Evolutionary conservation across 495 filamentous ascomycete genomes (phyloP).

Genomic region (Hypoxylon cercidicola): DNA sequence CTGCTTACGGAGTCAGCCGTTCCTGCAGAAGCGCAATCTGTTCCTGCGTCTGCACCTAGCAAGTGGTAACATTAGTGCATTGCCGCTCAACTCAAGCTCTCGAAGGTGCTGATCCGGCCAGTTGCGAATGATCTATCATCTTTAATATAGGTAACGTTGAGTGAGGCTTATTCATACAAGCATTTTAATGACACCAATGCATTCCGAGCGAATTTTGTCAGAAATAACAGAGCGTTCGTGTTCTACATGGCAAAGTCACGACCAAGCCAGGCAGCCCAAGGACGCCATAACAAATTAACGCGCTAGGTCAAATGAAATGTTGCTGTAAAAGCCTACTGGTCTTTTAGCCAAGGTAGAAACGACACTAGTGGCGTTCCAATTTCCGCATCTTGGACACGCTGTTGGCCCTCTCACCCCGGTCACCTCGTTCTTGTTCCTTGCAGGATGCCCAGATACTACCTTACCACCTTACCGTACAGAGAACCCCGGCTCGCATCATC

Average conservation of each 20-base stretch:
- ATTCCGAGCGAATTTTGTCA: background rate
- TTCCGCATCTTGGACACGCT: conserved; percentile 34
- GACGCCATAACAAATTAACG: background rate
- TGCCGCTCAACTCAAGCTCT: background rate
- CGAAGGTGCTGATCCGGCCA: background rate
- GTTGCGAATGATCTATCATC: background rate
- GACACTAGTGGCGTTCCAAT: conserved; percentile 43
- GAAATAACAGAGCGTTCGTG: background rate
- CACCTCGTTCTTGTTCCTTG: conserved; percentile 36
- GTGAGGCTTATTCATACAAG: background rate
- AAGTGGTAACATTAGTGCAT: conserved; percentile 9
- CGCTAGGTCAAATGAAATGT: background rate
- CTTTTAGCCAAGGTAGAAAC: conserved; percentile 34
- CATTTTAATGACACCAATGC: background rate
- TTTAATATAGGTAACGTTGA: background rate
- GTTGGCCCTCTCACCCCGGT: conserved; percentile 25
- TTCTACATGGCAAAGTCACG: background rate
- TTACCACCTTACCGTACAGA: conserved; percentile 24
- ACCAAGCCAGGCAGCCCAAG: background rate
- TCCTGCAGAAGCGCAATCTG: conserved; percentile 43
- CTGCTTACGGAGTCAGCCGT: conserved; percentile 8
- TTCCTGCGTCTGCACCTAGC: conserved; percentile 37
- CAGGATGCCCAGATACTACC: conserved; percentile 38
- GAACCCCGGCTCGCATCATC: conserved; percentile 34
- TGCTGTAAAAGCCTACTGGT: conserved; percentile 9